Percentiles rank a stretch among this genome's conserved stretches.
phyloP scores from a whole-genome alignment of 2,329 filamentous ascomycete species.

The Tolypocladium tundrense region DNA sequence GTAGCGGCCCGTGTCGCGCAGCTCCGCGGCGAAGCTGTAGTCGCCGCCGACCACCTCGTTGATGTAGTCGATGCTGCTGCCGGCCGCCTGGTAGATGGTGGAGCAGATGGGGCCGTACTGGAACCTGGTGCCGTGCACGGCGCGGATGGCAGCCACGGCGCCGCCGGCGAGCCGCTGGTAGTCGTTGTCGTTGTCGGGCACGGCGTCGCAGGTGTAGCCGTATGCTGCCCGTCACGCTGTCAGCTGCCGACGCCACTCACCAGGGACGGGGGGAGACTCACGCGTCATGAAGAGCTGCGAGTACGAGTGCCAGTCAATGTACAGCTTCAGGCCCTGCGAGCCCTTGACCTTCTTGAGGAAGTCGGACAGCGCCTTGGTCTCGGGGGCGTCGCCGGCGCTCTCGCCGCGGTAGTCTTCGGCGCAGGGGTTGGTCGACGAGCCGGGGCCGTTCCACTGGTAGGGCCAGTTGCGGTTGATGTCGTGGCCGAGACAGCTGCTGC shows the following conservation, averaged over 20 bases:
- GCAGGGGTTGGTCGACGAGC: conserved; percentile 42
- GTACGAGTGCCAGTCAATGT: conserved; percentile 57
- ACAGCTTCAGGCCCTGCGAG: conserved; percentile 44
- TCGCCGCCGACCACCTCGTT: conserved; percentile 30
- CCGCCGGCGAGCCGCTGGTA: conserved; percentile 38
- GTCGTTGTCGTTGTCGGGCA: conserved; percentile 33
- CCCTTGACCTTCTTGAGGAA: conserved; percentile 21
- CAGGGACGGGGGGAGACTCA: conserved; percentile 43
- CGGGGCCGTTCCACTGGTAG: conserved; percentile 38
- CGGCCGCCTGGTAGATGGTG: conserved; percentile 49
- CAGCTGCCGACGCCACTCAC: neutral
- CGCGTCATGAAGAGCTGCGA: conserved; percentile 49
- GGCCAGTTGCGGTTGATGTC: conserved; percentile 54
- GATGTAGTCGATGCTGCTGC: conserved; percentile 34
- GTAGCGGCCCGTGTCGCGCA: conserved; percentile 23
- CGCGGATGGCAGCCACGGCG: conserved; percentile 38
- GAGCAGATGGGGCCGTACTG: conserved; percentile 43
- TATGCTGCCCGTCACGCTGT: conserved; percentile 27
- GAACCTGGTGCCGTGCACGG: conserved; percentile 28
- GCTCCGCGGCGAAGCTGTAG: conserved; percentile 29
- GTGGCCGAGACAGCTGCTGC: conserved; percentile 35
- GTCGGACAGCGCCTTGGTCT: conserved; percentile 36
- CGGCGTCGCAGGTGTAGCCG: conserved; percentile 45
- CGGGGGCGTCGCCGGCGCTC: conserved; percentile 34
- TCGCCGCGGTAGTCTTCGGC: conserved; percentile 36